Conservation (phyloP, 306 rosid genomes). For the Quercus engelmannii region DNA sequence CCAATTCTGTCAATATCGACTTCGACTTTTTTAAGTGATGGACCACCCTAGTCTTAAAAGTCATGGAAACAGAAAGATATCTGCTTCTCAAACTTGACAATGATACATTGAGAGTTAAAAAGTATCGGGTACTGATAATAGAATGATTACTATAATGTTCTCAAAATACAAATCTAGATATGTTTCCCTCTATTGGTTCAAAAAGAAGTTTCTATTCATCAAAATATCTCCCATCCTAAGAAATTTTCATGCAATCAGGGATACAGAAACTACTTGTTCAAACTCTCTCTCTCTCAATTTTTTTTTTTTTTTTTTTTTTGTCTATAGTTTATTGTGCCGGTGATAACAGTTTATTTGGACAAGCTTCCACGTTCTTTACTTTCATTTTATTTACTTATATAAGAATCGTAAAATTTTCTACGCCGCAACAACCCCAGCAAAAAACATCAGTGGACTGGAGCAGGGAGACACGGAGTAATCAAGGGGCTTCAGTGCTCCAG, state of each 20-base stretch:
- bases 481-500: slow-evolving; percentile 38
- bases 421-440: slow-evolving; percentile 53
- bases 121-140: not conserved
- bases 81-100: not conserved
- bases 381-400: slow-evolving; percentile 15
- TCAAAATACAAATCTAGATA: not conserved
- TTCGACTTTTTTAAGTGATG: not conserved
- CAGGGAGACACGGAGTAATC: slow-evolving; percentile 46
- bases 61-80: not conserved
- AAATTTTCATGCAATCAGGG: not conserved
- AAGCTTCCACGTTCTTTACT: not conserved
- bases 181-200: not conserved
- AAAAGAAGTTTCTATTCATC: not conserved
- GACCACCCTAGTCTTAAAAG: not conserved
- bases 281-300: not conserved
- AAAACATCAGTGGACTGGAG: slow-evolving; percentile 41
- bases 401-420: slow-evolving; percentile 5
- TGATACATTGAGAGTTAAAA: not conserved
- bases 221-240: not conserved
- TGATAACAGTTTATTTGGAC: slow-evolving; percentile 23
- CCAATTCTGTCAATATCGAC: not conserved
- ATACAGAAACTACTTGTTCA: slow-evolving; percentile 1
- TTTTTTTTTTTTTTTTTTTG: too few relatives aligned
- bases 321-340: not conserved
- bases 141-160: not conserved